Evolutionary conservation across 805 yeast species (phyloP).

Genomic region (Myxozyma neotropica): DNA sequence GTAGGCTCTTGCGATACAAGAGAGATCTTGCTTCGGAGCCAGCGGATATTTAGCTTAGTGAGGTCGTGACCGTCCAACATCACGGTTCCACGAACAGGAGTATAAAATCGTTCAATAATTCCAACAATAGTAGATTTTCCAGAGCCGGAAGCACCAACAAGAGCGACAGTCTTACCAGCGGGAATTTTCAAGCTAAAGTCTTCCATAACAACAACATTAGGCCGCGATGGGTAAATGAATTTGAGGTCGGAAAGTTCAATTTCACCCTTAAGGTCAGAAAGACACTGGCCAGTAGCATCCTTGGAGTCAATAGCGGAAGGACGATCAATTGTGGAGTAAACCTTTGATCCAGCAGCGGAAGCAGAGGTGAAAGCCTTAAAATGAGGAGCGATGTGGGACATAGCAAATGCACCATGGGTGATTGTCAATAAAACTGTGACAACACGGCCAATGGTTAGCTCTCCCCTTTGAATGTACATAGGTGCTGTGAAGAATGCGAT

Average conservation of each 20-base stretch:
- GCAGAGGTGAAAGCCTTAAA: conserved; percentile 46
- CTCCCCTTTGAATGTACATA: conserved; percentile 32
- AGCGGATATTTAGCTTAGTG: conserved; percentile 67
- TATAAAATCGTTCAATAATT: conserved; percentile 85
- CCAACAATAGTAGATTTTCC: conserved; percentile 92
- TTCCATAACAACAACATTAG: conserved; percentile 78
- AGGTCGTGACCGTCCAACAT: conserved; percentile 85
- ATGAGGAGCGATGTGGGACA: conserved; percentile 48
- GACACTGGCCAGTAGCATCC: conserved; percentile 34
- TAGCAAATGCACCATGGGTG: conserved; percentile 48
- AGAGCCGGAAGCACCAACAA: conserved; percentile 95
- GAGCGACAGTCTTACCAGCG: conserved; percentile 88
- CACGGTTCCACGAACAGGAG: conserved; percentile 71
- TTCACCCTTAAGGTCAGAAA: conserved; percentile 54
- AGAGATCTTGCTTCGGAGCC: conserved; percentile 75
- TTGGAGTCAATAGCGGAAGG: conserved; percentile 44
- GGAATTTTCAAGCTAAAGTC: conserved; percentile 78
- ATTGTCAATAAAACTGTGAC: conserved; percentile 41
- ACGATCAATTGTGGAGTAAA: conserved; percentile 48
- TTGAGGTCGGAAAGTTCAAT: conserved; percentile 80
- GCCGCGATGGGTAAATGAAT: conserved; percentile 78
- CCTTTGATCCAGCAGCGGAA: conserved; percentile 45
- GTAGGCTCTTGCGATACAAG: conserved; percentile 98
- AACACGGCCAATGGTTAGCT: conserved; percentile 31
- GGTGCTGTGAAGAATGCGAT: conserved; percentile 40